phyloP scores from a whole-genome alignment of 306 rosid species.

The Prunus campanulata region DNA sequence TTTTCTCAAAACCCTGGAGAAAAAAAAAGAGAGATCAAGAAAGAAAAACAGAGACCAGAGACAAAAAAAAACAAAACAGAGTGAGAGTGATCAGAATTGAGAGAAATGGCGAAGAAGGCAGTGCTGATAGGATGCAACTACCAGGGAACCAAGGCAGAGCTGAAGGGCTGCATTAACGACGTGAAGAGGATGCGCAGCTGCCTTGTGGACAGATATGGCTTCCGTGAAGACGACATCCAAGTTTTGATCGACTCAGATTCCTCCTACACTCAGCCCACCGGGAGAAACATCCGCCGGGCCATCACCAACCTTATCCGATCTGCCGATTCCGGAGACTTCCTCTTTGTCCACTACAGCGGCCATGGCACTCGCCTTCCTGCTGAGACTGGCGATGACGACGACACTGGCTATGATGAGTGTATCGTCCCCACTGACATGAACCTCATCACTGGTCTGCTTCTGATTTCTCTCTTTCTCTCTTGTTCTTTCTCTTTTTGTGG shows the following conservation, averaged over 20 bases:
- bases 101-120: conserved; percentile 64
- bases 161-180: conserved; percentile 78
- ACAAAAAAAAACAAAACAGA: neutral
- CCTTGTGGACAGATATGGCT: conserved; percentile 52
- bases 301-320: conserved; percentile 52
- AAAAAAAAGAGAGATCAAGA: neutral
- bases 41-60: neutral
- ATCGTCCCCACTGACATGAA: conserved; percentile 90
- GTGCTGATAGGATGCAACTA: conserved; percentile 82
- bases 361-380: conserved; percentile 89
- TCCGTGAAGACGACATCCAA: conserved; percentile 45
- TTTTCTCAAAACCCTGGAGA: too few relatives aligned
- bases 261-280: conserved; percentile 75
- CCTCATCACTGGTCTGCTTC: conserved; percentile 62
- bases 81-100: neutral
- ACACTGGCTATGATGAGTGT: conserved; percentile 89
- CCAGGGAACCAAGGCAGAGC: conserved; percentile 69
- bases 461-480: neutral
- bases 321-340: conserved; percentile 50
- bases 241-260: conserved; percentile 73
- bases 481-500: too few relatives aligned
- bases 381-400: conserved; percentile 89
- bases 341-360: conserved; percentile 86
- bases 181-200: conserved; percentile 55
- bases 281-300: conserved; percentile 63